Evolutionary conservation across 106 monocot species (phyloP), one percentile per base, ranked within the genome.

Genomic region (Alisma plantagoaquatica): DNA sequence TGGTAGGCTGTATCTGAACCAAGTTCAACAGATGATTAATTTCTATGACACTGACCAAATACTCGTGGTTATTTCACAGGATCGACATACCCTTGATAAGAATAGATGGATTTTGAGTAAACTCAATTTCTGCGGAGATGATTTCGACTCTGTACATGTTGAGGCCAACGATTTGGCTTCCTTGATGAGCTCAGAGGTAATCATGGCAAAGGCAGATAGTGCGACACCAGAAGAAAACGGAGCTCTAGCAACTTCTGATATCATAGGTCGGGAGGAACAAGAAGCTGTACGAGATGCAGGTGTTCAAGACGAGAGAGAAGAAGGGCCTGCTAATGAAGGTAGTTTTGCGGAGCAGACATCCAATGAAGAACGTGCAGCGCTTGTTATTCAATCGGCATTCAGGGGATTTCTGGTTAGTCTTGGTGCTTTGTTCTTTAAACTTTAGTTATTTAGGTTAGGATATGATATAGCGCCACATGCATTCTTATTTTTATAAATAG

Each of bases 371-470:
- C 43, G 56, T 52, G 79, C 84, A 14, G 84, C 79, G n/a, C 66
- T 60, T 20, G 11, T 66, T 24, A 85, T 85, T 60, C 84, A 85
- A 24, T 79, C 84, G 7, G 73, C 73, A 33, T 80, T 79, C 69
- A 72, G 72, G 73, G 72, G 84, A 20, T 73, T 70, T 61, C 72
- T 57, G 84, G 84, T 85, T 72, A 45, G 17, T 43, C 33, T 7
- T 14, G 14, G 14, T 17, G 21, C 46, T 46, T 5, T 46, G 18
- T 46, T 46, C 10, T 46, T 12, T 46, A 8, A 17, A 16, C 21
- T 46, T 16, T 46, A 16, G 14, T 38, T 38, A n/a, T n/a, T 38
- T 38, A 6, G 9, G 9, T 38, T 38, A 8, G 14, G 35, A 6
- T 8, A 38, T 38, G 35, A 14, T 38, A 14, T 38, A 8, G 35